Conservation (phyloP, 495 filamentous ascomycete genomes). For the Pyronema domesticum region DNA sequence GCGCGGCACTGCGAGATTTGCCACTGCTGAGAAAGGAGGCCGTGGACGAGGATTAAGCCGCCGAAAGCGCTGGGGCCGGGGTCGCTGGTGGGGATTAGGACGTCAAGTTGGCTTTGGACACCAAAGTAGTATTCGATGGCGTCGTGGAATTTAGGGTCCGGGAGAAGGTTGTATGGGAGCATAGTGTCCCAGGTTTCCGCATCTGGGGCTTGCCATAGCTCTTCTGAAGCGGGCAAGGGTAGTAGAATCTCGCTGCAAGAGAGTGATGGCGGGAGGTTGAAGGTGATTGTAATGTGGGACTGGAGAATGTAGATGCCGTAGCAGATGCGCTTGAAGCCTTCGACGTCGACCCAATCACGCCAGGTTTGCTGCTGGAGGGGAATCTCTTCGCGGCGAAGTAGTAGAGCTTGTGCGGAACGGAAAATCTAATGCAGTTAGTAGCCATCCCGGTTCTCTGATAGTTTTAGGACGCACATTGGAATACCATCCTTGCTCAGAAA, state of each 20-base stretch:
- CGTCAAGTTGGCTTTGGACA: neutral
- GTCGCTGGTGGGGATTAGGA: neutral
- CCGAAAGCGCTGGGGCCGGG: constrained; percentile 2
- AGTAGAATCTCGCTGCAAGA: constrained; percentile 17
- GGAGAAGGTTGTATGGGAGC: neutral
- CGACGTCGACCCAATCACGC: constrained; percentile 1
- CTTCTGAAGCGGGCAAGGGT: neutral
- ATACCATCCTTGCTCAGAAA: constrained; percentile 1
- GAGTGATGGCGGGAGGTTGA: constrained; percentile 36
- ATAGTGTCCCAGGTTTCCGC: neutral
- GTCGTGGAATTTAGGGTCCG: neutral
- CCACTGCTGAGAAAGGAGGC: constrained; percentile 1
- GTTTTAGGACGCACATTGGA: neutral
- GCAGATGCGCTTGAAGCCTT: constrained; percentile 5
- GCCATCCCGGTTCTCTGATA: neutral
- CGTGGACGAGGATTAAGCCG: constrained; percentile 1
- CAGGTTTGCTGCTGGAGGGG: constrained; percentile 1
- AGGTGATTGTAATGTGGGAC: constrained; percentile 35
- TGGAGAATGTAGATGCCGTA: constrained; percentile 28
- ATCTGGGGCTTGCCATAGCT: neutral
- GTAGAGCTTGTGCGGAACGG: neutral
- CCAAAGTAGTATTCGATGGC: neutral
- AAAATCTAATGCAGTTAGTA: neutral
- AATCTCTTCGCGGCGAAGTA: constrained; percentile 1
- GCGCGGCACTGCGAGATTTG: neutral